Evolutionary conservation across 768 basidiomycete species (phyloP).

Genomic region (Suillus spraguei): DNA sequence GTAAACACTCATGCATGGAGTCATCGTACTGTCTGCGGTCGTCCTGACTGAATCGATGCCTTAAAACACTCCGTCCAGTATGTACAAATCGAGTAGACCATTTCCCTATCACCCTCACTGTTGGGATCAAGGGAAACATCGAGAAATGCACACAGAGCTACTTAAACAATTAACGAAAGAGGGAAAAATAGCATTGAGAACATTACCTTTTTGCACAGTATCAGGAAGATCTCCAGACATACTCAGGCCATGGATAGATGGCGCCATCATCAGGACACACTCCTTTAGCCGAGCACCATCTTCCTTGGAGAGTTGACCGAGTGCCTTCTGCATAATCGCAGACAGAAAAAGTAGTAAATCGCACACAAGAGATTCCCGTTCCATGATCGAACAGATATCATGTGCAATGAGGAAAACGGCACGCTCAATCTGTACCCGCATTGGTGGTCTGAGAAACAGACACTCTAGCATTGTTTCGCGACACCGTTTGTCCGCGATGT

Average conservation of each 20-base stretch:
- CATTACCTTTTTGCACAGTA: slow-evolving; percentile 38
- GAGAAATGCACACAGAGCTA: slow-evolving; percentile 49
- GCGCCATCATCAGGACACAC: slow-evolving; percentile 36
- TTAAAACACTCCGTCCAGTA: slow-evolving; percentile 41
- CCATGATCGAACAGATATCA: slow-evolving; percentile 27
- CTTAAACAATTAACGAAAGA: slow-evolving; percentile 11
- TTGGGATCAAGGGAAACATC: slow-evolving; percentile 38
- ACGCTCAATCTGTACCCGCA: slow-evolving; percentile 35
- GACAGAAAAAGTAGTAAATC: slow-evolving; percentile 43
- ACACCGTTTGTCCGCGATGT: slow-evolving; percentile 21
- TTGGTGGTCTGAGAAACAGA: slow-evolving; percentile 30
- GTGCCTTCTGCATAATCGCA: slow-evolving; percentile 36
- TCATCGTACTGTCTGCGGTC: not conserved
- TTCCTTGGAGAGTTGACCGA: slow-evolving; percentile 24
- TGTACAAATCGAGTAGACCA: slow-evolving; percentile 42
- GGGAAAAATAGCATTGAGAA: not conserved
- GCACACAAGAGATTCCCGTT: slow-evolving; percentile 24
- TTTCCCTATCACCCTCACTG: slow-evolving; percentile 37
- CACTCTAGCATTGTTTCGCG: slow-evolving; percentile 39
- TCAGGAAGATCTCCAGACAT: slow-evolving; percentile 27
- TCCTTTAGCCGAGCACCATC: slow-evolving; percentile 44
- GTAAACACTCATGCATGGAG: not conserved
- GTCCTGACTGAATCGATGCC: not conserved
- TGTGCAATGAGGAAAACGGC: slow-evolving; percentile 43
- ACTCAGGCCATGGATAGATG: slow-evolving; percentile 38